Evolutionary conservation across 2,329 filamentous ascomycete species (phyloP), one percentile per base, ranked within the genome.

Genomic region (Beauveria medogensis): DNA sequence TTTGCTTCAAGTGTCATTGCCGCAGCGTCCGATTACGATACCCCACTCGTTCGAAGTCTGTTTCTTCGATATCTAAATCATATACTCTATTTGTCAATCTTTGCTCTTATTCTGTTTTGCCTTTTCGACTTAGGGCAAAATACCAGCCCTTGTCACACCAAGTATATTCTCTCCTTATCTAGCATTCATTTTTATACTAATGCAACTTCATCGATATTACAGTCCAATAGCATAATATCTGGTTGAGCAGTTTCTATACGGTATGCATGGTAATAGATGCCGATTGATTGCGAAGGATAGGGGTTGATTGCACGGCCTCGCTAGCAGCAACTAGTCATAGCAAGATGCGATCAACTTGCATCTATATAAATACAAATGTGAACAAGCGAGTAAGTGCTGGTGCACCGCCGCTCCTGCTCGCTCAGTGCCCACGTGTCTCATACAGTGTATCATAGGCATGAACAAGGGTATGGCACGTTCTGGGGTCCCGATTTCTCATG

Each of bases 61-160:
- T 46, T 48, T 48, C 26, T 43, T 47, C 26, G 30, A 30, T 20
- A 37, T 30, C 55, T 52, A 53, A 56, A 56, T 53, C 59, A 60
- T 59, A 56, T 62, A 54, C 55, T 56, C 61, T 28, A 52, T 51
- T 63, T 56, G 59, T 59, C 48, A 28, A 12, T 47, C n/a, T 41
- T 63, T 59, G 24, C 24, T 34, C 16, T 47, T 53, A 14, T 51
- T n/a, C 20, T 37, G 14, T 37, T 53, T 46, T 46, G 7, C n/a
- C n/a, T 24, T 34, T 40, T 24, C 37, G 5, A 47, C 30, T 43
- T 7, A n/a, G 24, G 37, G 47, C 24, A 34, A 34, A 34, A 12
- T 16, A 22, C 14, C 20, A 7, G 14, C 28, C 55, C 20, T 40
- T 10, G 10, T 57, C 20, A 9, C 47, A 14, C 5, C 30, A 28